A percentile compares a stretch with the other conserved stretches of the same genome.
Evolutionary conservation across 129 eudicot genomes (phyloP).

Genomic region (Solidago caesia): DNA sequence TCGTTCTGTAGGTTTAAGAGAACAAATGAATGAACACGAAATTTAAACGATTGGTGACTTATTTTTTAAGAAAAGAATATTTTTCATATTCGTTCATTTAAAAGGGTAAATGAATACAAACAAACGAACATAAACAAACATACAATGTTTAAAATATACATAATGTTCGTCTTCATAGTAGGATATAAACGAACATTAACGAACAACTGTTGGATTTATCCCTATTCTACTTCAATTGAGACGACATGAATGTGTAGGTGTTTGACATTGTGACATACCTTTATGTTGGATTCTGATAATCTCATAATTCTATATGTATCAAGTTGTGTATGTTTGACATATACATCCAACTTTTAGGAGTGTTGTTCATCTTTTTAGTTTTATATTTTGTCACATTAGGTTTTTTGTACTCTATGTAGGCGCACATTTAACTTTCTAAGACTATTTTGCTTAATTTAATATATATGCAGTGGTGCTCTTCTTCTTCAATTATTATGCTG

Average conservation of each 20-base stretch:
- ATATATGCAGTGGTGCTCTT: background rate
- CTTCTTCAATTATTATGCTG: background rate
- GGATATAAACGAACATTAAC: no score
- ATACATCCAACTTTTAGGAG: constrained; percentile 5
- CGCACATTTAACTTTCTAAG: constrained; percentile 9
- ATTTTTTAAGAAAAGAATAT: no score
- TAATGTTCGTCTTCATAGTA: no score
- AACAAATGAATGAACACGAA: no score
- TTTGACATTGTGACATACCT: background rate
- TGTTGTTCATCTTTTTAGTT: background rate
- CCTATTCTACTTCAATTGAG: background rate
- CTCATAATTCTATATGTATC: no score
- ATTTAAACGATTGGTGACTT: no score
- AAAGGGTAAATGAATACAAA: no score
- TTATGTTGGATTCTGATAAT: no score
- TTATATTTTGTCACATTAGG: background rate
- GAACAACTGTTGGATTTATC: background rate
- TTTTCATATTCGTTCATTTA: no score
- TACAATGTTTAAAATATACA: no score
- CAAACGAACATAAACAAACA: no score
- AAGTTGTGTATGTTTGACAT: background rate
- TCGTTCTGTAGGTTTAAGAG: no score
- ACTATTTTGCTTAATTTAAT: background rate
- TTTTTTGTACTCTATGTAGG: constrained; percentile 9
- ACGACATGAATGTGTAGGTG: background rate